Percentiles rank a stretch among this genome's conserved stretches.
Evolutionary conservation across 805 yeast species (phyloP).

Genomic region (Barnettozyma populi): DNA sequence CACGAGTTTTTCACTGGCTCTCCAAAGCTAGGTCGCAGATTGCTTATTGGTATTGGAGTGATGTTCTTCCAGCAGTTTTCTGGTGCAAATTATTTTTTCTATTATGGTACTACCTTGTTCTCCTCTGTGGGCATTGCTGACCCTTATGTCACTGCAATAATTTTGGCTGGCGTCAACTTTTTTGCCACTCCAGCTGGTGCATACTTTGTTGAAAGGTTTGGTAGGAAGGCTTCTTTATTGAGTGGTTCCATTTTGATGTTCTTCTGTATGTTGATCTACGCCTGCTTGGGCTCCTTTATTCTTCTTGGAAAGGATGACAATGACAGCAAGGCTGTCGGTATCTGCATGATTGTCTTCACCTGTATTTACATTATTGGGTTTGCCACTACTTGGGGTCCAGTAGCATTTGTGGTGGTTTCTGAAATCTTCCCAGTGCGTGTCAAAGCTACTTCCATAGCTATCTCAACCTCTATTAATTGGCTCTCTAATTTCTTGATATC

Average conservation of each 20-base stretch:
- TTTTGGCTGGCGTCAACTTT: constrained; percentile 53
- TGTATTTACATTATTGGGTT: constrained; percentile 61
- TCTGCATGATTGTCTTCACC: constrained; percentile 58
- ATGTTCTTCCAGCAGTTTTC: constrained; percentile 60
- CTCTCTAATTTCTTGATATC: constrained; percentile 58
- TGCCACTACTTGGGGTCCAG: constrained; percentile 76
- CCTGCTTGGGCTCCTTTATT: constrained; percentile 52
- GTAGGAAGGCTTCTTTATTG: constrained; percentile 47
- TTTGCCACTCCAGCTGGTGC: constrained; percentile 49
- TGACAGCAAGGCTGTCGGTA: constrained; percentile 38
- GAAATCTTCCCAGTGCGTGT: constrained; percentile 67
- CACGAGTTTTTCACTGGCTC: constrained; percentile 54
- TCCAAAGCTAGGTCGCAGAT: constrained; percentile 47
- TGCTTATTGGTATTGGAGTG: constrained; percentile 51
- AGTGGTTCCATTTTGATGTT: constrained; percentile 50
- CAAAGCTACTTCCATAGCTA: constrained; percentile 53
- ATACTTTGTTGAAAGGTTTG: constrained; percentile 46
- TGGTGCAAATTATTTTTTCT: constrained; percentile 63
- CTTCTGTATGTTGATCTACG: constrained; percentile 51
- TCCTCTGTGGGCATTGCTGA: constrained; percentile 51
- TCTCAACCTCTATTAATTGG: constrained; percentile 65
- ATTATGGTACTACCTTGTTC: constrained; percentile 61
- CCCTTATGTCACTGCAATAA: constrained; percentile 54
- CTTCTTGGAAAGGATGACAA: constrained; percentile 36
- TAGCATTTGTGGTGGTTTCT: constrained; percentile 58